Conservation (phyloP, 2,329 filamentous ascomycete genomes). For the Sporothrix dimorphospora region DNA sequence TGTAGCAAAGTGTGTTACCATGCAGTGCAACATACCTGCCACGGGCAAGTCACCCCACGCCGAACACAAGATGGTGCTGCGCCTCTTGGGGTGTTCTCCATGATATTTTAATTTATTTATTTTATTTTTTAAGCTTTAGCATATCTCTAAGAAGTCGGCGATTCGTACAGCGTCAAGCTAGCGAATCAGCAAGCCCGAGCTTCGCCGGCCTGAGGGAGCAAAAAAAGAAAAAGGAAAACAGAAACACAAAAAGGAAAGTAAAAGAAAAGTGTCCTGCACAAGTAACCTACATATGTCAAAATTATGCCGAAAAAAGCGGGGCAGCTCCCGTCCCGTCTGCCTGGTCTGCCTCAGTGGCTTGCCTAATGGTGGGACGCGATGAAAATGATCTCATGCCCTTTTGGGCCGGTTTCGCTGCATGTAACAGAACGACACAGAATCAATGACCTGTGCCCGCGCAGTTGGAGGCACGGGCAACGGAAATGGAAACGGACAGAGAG, state of each 20-base stretch:
- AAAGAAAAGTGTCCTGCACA: conserved; percentile 1
- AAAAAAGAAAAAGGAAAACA: neutral
- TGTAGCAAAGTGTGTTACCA: neutral
- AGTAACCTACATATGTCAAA: neutral
- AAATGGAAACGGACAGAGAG: neutral
- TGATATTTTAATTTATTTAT: neutral
- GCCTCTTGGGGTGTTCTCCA: neutral
- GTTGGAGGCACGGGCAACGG: neutral
- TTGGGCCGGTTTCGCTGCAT: neutral
- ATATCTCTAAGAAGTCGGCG: neutral
- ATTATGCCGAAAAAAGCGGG: conserved; percentile 25
- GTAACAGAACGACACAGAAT: conserved; percentile 1
- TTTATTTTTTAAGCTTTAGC: neutral
- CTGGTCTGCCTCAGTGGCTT: conserved; percentile 30
- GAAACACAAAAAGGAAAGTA: neutral
- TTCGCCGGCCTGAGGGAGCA: neutral
- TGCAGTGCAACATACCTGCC: neutral
- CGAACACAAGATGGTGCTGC: conserved; percentile 7
- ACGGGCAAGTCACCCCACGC: neutral
- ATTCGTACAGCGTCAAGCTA: neutral
- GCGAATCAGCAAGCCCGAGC: neutral
- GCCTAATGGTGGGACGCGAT: conserved; percentile 22
- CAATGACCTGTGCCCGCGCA: neutral
- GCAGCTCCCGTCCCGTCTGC: conserved; percentile 21
- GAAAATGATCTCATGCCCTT: conserved; percentile 3